phyloP scores from a whole-genome alignment of 78 protist species.

The Speleostelium caveatum region DNA sequence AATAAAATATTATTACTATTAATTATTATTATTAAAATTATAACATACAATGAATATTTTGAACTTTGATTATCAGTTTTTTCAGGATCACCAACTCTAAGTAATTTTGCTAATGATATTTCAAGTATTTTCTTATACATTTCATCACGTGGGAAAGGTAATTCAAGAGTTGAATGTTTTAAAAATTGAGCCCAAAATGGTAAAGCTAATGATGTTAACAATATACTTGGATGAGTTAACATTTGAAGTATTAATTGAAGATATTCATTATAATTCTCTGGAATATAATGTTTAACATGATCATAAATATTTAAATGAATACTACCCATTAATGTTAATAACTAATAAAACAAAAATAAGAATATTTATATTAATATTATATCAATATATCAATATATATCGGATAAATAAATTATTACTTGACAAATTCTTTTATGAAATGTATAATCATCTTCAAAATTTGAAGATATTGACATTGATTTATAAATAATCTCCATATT shows the following conservation, averaged over 20 bases:
- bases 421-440: conserved; percentile 60
- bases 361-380: not conserved
- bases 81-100: conserved; percentile 61
- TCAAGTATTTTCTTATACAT: conserved; percentile 3
- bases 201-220: conserved; percentile 8
- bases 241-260: conserved; percentile 50
- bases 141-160: not conserved
- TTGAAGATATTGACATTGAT: conserved; percentile 9
- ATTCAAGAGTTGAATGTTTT: conserved; percentile 1
- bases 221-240: conserved; percentile 54
- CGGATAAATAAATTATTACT: not conserved
- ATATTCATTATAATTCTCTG: conserved; percentile 31
- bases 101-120: not conserved
- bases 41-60: no score
- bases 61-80: not conserved
- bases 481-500: conserved; percentile 1
- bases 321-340: conserved; percentile 42
- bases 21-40: no score
- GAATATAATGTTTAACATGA: conserved; percentile 10
- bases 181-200: conserved; percentile 48
- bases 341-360: not conserved
- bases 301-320: conserved; percentile 28
- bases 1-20: no score
- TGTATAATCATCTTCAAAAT: conserved; percentile 52
- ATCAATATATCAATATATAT: not conserved